Base-by-base conservation (phyloP, 176 grass and related monocot genomes). In the Thalia dealbata region DNA sequence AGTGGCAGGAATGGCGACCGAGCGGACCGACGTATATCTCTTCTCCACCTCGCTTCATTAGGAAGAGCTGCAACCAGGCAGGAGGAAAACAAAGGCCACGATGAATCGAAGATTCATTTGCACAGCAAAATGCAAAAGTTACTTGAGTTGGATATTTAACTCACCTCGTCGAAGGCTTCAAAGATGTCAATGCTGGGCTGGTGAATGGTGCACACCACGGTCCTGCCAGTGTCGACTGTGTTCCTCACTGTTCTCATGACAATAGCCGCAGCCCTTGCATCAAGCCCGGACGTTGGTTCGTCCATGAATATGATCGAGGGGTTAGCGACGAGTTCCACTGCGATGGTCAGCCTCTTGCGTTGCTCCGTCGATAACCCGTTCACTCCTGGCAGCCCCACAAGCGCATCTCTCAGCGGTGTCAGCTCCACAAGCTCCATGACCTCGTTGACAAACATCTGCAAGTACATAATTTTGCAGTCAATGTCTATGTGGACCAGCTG, bases 161-260 rank as follows among this genome's bases (percentile, higher is more conserved):
- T 65, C 42, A 96, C 92, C 86, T 96, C 92, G 84, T 96, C 88
- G 30, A 96, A 96, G 45, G 92, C 83, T 96, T 96, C 92, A 85
- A 96, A 96, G 70, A 96, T 91, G 73, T 96, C 92, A 71, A 96
- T 96, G 78, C 92, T 96, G 58, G 92, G 92, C 22, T 96, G 91
- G 83, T 96, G 91, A 79, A 96, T 96, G 6, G 91, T 96, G 78
- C 91, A 96, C 29, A 96, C 88, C 27, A 96, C 91, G 61, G 91
- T 96, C 52, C 91, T 91, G 8, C 91, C 91, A 54, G 91, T 91
- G 52, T 96, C 63, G 0, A 91, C 91, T 38, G 88, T 96, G 70
- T 96, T 96, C 54, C 91, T 96, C 58, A 96, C 91, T 1, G 91
- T 82, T 52, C 91, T 84, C 88, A 91, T 96, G 23, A 96, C 91